Conservation (phyloP, 257 asterid genomes). For the Thymus mandschuricus region DNA sequence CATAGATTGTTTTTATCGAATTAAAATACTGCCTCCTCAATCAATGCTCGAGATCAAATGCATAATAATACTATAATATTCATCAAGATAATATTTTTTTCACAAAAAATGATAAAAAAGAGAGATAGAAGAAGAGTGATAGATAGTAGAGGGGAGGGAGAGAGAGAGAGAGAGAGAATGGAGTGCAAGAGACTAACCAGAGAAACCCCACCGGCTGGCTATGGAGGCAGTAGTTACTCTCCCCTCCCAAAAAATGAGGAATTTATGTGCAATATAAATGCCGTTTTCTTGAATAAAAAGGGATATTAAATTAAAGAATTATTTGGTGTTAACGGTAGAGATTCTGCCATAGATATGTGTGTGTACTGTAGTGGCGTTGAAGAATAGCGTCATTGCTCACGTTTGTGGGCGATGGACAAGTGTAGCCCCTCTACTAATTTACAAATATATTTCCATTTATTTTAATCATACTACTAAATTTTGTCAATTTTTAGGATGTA, state of each 20-base stretch:
- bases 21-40: neutral
- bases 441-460: neutral
- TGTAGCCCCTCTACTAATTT: neutral
- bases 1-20: neutral
- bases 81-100: neutral
- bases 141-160: neutral
- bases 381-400: constrained; percentile 36
- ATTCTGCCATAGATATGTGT: neutral
- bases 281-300: neutral
- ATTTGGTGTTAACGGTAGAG: neutral
- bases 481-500: neutral
- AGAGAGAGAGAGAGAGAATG: neutral
- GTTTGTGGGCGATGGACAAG: constrained; percentile 24
- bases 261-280: neutral
- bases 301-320: neutral
- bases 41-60: neutral
- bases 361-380: neutral
- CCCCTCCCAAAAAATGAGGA: neutral
- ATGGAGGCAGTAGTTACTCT: neutral
- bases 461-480: neutral
- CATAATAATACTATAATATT: neutral
- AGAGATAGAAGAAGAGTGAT: neutral
- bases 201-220: constrained; percentile 17
- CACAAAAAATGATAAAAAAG: too few relatives aligned
- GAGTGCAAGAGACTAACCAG: constrained; percentile 26